phyloP scores from a whole-genome alignment of 1,284 basidiomycete genomes.

The Sporisorium scitamineum region DNA sequence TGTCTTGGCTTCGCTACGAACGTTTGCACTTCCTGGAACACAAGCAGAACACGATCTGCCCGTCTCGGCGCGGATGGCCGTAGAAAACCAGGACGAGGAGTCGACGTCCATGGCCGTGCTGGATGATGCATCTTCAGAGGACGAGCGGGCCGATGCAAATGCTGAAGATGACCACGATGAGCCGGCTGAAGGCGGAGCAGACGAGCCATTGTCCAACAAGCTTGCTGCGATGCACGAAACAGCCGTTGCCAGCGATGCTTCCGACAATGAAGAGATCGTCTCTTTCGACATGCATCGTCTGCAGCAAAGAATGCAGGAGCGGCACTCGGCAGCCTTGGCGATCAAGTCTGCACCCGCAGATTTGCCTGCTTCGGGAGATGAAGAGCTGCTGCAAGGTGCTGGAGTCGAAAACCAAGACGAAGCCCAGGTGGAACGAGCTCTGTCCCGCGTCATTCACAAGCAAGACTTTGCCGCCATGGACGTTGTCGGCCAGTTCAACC shows the following conservation, averaged over 20 bases:
- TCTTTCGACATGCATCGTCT: constrained; percentile 11
- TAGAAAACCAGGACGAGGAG: constrained; percentile 17
- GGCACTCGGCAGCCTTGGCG: constrained; percentile 7
- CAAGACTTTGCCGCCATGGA: constrained; percentile 86
- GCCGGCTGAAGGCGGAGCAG: not conserved
- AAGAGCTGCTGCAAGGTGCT: constrained; percentile 71
- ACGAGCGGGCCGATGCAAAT: not conserved
- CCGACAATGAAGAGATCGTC: constrained; percentile 5
- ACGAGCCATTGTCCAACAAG: constrained; percentile 16
- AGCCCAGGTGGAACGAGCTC: constrained; percentile 77
- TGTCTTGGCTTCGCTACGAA: constrained; percentile 18
- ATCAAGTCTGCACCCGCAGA: not conserved
- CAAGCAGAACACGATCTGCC: constrained; percentile 13
- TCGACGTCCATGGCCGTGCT: constrained; percentile 10
- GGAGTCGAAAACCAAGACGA: constrained; percentile 76
- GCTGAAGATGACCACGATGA: not conserved
- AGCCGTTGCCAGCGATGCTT: not conserved
- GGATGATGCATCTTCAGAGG: not conserved
- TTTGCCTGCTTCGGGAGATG: constrained; percentile 17
- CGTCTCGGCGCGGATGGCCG: constrained; percentile 12
- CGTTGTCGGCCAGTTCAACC: constrained; percentile 93
- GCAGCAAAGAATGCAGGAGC: constrained; percentile 11
- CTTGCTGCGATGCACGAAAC: constrained; percentile 4
- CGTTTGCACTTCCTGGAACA: constrained; percentile 23
- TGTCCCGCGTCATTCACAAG: constrained; percentile 89